Base-by-base conservation (phyloP, 371 early-diverging fungal genomes). In the Mortierella sp. region DNA sequence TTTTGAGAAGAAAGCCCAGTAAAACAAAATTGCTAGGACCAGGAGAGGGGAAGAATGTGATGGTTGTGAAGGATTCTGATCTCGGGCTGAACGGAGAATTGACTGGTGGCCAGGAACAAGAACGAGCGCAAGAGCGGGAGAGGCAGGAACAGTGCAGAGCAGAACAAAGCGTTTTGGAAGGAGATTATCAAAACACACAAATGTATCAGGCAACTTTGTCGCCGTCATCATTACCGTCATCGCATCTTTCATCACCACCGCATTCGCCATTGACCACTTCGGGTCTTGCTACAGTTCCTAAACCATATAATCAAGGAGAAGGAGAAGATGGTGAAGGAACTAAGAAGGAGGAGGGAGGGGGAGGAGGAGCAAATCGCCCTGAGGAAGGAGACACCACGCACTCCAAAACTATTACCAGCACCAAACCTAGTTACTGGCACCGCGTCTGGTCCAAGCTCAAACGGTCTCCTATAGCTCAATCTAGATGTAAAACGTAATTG, bases 381-480 rank as follows among this genome's bases (percentile, higher is more conserved):
- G 15, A 53, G 9, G 53, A 26, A 17, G 17, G 53, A 53, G 28
- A 1, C 22, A 10, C 9, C 26, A 23, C 15, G 26, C 15, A 53
- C 28, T 26, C 53, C 9, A 23, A 53, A 53, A 53, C 53, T 17
- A 53, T 26, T 53, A 28, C 28, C 28, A n/a, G 45, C n/a, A 45
- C 45, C 19, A 53, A 26, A 53, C 22, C 6, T 53, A 31, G 64
- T 19, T 68, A 63, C 45, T 54, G 68, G 55, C 59, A 45, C 9
- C 64, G 66, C 6, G 75, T 68, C 19, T 75, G 68, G 75, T 68
- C 69, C 55, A 75, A 65, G 66, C 54, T 75, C 23, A 68, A 61
- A 13, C 64, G 40, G 3, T 59, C 68, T 1, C 57, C 32, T 29
- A 51, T 22, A n/a, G 19, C 47, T n/a, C 9, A 19, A 2, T 47